Evolutionary conservation across 148 eudicot species (phyloP), one percentile per base, ranked within the genome.

Genomic region (Polygonum aviculare): DNA sequence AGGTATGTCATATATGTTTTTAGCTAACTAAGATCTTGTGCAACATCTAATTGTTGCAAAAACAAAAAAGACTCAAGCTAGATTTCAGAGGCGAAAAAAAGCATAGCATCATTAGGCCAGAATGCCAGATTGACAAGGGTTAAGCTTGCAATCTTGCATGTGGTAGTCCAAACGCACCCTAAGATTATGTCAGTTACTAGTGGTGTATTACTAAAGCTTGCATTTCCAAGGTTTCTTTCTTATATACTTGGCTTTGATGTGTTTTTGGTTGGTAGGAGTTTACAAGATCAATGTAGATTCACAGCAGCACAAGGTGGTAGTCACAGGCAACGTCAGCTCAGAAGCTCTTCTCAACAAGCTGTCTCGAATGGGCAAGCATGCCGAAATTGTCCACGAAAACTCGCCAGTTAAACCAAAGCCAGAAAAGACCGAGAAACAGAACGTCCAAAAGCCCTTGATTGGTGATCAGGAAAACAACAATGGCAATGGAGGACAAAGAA

Each of bases 221-320:
- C 41, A 39, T 39, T 55, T 38, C 15, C 62, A 40, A 14, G 16
- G 35, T 65, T 67, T 79, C 63, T 75, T 35, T 76, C 26, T 26
- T 11, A 11, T 72, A 16, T 73, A 35, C 69, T 35, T 15, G 18
- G 31, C 62, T 72, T 41, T n/a, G 73, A n/a, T 69, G 45, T 41
- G 19, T 36, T 69, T 14, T 14, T 70, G 40, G 49, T 41, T 19
- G 73, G 16, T 80, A 92, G 94, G 95, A 41, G 97, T 92, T 77
- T 92, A 92, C 77, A 88, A 83, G 22, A 88, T 84, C 16, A 79
- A 51, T 44, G 85, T 92, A 41, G 97, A 92, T 79, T 67, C 90
- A 47, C 80, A 85, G 80, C 88, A 82, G 49, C 94, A 90, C 8
- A 86, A 87, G 80, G 97, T 87, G 2, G 82, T 81, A 18, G 97